Evolutionary conservation across 2,329 filamentous ascomycete genomes (phyloP).

Genomic region (Fusarium ambrosium): DNA sequence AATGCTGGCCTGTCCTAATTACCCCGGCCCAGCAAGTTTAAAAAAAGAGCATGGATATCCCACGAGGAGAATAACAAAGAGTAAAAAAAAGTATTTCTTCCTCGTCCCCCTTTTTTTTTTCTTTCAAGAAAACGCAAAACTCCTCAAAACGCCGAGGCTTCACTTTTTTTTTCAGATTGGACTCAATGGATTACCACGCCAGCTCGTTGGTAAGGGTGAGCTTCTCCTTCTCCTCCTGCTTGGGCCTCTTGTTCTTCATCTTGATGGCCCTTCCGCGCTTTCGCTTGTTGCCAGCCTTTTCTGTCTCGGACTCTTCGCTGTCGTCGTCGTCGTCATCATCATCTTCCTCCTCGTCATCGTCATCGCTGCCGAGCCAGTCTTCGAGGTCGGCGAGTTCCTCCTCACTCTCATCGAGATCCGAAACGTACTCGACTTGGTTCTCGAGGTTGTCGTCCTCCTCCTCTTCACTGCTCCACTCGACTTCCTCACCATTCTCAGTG

Average conservation of each 20-base stretch:
- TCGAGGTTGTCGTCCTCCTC: slow-evolving; percentile 79
- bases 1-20: slow-evolving; percentile 2
- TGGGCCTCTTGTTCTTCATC: slow-evolving; percentile 60
- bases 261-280: slow-evolving; percentile 65
- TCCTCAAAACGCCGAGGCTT: slow-evolving; percentile 45
- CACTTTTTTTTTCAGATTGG: slow-evolving; percentile 6
- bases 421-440: slow-evolving; percentile 91
- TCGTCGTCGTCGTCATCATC: slow-evolving; percentile 71
- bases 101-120: slow-evolving; percentile 1
- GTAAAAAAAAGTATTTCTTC: background rate
- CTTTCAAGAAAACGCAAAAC: slow-evolving; percentile 31
- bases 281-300: slow-evolving; percentile 68
- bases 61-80: slow-evolving; percentile 3
- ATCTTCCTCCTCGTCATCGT: slow-evolving; percentile 70
- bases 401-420: slow-evolving; percentile 87
- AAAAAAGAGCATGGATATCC: slow-evolving; percentile 7
- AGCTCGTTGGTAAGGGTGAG: slow-evolving; percentile 58
- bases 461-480: slow-evolving; percentile 74
- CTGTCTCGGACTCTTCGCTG: slow-evolving; percentile 69
- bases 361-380: slow-evolving; percentile 89
- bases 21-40: slow-evolving; percentile 5
- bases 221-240: slow-evolving; percentile 74
- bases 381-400: slow-evolving; percentile 85
- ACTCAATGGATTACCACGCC: slow-evolving; percentile 52
- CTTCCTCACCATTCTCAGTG: slow-evolving; percentile 79